phyloP scores from a whole-genome alignment of 495 filamentous ascomycete species.

The Parathielavia appendiculata region DNA sequence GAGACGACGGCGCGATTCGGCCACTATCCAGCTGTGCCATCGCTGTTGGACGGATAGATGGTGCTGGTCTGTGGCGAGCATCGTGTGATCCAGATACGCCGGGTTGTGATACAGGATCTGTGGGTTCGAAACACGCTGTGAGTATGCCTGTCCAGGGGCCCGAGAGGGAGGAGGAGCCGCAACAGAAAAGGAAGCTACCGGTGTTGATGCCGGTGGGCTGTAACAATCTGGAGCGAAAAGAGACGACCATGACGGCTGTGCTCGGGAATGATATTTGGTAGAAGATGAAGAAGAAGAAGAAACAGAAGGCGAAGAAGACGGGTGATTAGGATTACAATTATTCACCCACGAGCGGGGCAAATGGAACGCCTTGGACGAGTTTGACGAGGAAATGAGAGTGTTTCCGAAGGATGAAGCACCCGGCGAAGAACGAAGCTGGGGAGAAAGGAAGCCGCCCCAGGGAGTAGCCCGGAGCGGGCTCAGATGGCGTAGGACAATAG shows the following conservation, averaged over 20 bases:
- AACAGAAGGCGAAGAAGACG: slow-evolving; percentile 15
- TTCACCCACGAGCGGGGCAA: neutral
- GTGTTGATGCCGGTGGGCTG: slow-evolving; percentile 13
- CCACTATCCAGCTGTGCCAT: slow-evolving; percentile 47
- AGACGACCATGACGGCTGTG: slow-evolving; percentile 28
- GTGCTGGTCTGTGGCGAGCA: slow-evolving; percentile 27
- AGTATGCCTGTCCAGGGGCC: slow-evolving; percentile 38
- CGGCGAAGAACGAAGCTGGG: slow-evolving; percentile 19
- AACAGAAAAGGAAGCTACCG: slow-evolving; percentile 20
- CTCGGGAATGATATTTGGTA: slow-evolving; percentile 10
- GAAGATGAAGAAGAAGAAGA: slow-evolving; percentile 6
- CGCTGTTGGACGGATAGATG: slow-evolving; percentile 30
- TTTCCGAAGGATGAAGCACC: slow-evolving; percentile 20
- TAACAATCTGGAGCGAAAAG: slow-evolving; percentile 25
- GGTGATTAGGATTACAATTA: slow-evolving; percentile 22
- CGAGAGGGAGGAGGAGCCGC: slow-evolving; percentile 18
- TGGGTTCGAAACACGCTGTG: slow-evolving; percentile 40
- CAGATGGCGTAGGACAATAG: slow-evolving; percentile 20
- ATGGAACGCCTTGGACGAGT: neutral
- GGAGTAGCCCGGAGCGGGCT: slow-evolving; percentile 19
- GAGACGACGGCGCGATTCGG: slow-evolving; percentile 47
- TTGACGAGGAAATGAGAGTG: slow-evolving; percentile 11
- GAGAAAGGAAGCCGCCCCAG: slow-evolving; percentile 26
- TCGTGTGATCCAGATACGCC: slow-evolving; percentile 22
- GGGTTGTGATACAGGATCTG: slow-evolving; percentile 36